Conservation (phyloP, 495 filamentous ascomycete species). For the Neurospora sublineolata region DNA sequence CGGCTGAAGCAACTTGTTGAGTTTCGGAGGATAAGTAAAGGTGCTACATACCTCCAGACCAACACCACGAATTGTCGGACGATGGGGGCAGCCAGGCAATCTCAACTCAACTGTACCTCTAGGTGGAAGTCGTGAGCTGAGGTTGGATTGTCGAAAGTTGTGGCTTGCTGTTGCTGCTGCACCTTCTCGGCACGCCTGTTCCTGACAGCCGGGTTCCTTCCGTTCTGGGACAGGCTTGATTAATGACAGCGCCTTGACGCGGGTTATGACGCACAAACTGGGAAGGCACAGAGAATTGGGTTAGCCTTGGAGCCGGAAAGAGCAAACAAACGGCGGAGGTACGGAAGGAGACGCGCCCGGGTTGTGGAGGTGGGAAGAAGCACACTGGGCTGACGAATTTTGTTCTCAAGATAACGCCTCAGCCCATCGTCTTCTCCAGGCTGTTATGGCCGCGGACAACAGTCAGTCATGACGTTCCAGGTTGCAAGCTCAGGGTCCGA, state of each 20-base stretch:
- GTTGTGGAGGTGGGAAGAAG: background rate
- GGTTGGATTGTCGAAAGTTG: background rate
- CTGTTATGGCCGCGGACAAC: background rate
- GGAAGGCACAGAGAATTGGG: background rate
- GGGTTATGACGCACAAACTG: background rate
- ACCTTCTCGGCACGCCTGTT: background rate
- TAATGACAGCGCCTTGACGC: background rate
- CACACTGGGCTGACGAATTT: background rate
- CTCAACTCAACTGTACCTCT: background rate
- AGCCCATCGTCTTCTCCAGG: background rate
- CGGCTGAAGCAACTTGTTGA: background rate
- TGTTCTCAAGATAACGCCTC: background rate
- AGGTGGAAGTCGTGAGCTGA: background rate
- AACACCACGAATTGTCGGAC: background rate
- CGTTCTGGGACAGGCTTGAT: background rate
- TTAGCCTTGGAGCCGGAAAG: background rate
- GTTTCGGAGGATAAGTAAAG: background rate
- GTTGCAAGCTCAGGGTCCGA: background rate
- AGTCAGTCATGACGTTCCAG: background rate
- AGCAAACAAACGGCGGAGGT: background rate
- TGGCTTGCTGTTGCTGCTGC: background rate
- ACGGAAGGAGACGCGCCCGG: background rate
- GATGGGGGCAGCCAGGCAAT: background rate
- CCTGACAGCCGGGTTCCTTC: background rate
- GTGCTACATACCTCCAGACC: background rate